A percentile compares a stretch with the other conserved stretches of the same genome.
Evolutionary conservation across 352 stramenopile species (phyloP).

Genomic region (Globisporangium spinosum): DNA sequence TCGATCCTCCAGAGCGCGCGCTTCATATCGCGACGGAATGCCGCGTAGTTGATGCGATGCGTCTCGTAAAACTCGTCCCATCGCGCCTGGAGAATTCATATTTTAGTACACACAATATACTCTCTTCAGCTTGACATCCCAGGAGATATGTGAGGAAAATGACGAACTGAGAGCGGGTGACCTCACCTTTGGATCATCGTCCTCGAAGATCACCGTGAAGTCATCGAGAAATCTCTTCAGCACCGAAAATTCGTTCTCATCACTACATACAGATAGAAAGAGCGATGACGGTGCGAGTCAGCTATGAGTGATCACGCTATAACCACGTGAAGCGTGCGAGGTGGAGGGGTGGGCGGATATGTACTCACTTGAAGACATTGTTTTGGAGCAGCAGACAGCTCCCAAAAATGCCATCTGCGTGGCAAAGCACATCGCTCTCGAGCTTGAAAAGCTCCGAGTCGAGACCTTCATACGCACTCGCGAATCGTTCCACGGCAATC

Average conservation of each 20-base stretch:
- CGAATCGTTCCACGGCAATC: slow-evolving; percentile 65
- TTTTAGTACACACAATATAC: background rate
- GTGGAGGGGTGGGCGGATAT: too few species aligned
- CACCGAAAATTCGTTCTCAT: slow-evolving; percentile 21
- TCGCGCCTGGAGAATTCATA: slow-evolving; percentile 11
- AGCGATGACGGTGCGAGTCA: background rate
- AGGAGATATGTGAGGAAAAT: background rate
- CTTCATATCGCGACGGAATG: slow-evolving; percentile 74
- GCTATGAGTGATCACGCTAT: background rate
- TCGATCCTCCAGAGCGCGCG: slow-evolving; percentile 52
- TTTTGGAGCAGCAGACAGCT: slow-evolving; percentile 41
- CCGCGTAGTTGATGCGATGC: slow-evolving; percentile 34
- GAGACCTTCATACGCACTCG: slow-evolving; percentile 39
- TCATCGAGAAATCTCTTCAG: slow-evolving; percentile 44
- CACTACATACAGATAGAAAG: slow-evolving; percentile 19
- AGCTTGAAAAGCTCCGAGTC: slow-evolving; percentile 65
- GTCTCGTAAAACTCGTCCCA: slow-evolving; percentile 50
- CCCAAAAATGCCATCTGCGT: slow-evolving; percentile 51
- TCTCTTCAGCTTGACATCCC: background rate
- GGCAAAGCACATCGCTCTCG: slow-evolving; percentile 62
- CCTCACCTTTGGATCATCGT: slow-evolving; percentile 45
- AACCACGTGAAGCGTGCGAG: background rate
- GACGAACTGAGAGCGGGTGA: too few species aligned
- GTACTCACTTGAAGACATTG: slow-evolving; percentile 43
- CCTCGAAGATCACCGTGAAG: slow-evolving; percentile 51